Base-by-base conservation (phyloP, 2,329 filamentous ascomycete genomes). In the Pyricularia grisea region DNA sequence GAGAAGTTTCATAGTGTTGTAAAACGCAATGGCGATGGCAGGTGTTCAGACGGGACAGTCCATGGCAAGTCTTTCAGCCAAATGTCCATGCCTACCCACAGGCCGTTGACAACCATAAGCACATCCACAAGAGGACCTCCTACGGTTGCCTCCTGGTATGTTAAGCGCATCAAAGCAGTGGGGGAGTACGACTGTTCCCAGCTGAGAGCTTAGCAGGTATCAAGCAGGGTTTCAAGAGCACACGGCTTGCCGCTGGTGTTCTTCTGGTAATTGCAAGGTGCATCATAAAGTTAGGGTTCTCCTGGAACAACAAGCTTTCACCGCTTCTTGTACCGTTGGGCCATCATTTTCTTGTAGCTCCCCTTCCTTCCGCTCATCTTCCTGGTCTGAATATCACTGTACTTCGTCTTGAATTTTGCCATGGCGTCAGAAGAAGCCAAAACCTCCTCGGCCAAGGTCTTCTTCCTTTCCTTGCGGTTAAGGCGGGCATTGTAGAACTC, bases 281-380 rank as follows among this genome's bases (percentile, higher is more conserved):
- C 25, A 28, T 27, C 5, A 30, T 17, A 63, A 28, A 17, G 25
- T 63, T 30, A 63, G 5, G 25, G 60, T 63, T 63, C 60, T 28
- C 60, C 14, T 10, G 28, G 30, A 9, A 28, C 60, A 63, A 63
- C 10, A 63, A 63, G 60, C 60, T 63, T 72, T 75, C 71, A 72
- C 20, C 73, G 70, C 27, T 74, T 73, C 61, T 74, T 74, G 68
- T 74, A 73, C 5, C 77, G 72, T 12, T 73, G 72, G n/a, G 80
- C 77, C 76, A 91, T 87, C 73, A 97, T 79, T 69, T 89, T 90
- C 77, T 94, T 94, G 83, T 97, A 98, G 75, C 92, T 91, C 0
- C 87, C 89, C 80, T 94, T 97, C 82, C 93, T 96, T 68, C 95
- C 95, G 74, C 92, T 97, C 28, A 86, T 87, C 80, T 97, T 98